A percentile compares a stretch with the other conserved stretches of the same genome.
Evolutionary conservation across 352 stramenopile genomes (phyloP).

Genomic region (Phytophthora fragariaefolia): DNA sequence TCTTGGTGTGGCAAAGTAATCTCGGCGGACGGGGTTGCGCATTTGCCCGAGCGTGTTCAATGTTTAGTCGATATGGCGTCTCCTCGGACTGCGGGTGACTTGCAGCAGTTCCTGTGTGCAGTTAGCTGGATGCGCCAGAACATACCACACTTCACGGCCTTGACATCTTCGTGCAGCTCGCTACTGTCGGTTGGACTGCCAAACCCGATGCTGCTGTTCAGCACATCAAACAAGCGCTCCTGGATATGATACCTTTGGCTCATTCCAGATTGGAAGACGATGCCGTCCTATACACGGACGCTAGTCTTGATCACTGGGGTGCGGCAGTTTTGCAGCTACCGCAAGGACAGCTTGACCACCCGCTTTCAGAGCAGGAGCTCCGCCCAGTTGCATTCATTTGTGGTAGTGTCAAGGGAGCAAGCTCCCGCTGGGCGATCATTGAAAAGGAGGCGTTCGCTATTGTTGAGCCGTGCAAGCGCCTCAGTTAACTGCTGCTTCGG

Average conservation of each 20-base stretch:
- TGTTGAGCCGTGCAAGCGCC: not conserved
- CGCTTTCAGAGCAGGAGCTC: not conserved
- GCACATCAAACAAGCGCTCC: not conserved
- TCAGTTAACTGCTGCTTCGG: not conserved
- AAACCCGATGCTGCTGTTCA: not conserved
- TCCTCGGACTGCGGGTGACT: not conserved
- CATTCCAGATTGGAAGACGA: not conserved
- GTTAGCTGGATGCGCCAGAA: not conserved
- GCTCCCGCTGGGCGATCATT: not conserved
- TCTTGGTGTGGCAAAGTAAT: too few species aligned
- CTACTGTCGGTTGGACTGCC: not conserved
- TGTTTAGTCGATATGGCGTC: too few species aligned
- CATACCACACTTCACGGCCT: not conserved
- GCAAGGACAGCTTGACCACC: not conserved
- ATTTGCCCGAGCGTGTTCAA: too few species aligned
- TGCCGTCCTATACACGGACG: not conserved
- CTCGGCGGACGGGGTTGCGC: too few species aligned
- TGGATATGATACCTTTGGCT: not conserved
- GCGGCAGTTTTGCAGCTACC: not conserved
- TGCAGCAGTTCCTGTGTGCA: not conserved
- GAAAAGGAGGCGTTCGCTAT: not conserved
- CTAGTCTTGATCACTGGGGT: not conserved
- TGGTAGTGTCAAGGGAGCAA: not conserved
- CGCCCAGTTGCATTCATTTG: not conserved
- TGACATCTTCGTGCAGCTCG: not conserved